Evolutionary conservation across 2,329 filamentous ascomycete species (phyloP).

Genomic region (Neophaeococcomyces aloes): DNA sequence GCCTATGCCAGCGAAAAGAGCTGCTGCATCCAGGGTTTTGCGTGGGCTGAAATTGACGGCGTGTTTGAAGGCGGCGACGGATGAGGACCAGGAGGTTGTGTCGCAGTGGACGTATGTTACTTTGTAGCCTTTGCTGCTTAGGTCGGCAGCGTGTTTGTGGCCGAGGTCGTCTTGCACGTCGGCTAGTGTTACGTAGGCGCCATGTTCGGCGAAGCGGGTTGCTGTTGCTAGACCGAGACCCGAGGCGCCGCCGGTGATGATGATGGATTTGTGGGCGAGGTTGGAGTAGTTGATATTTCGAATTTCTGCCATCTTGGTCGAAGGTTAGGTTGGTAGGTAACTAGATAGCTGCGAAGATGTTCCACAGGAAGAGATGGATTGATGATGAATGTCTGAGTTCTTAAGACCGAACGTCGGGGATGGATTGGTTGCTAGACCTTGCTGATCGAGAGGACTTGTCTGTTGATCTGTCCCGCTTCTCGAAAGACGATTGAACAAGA

Average conservation of each 20-base stretch:
- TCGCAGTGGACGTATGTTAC: slow-evolving; percentile 43
- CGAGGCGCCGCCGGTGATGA: slow-evolving; percentile 37
- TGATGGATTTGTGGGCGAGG: slow-evolving; percentile 33
- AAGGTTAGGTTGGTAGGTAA: neutral
- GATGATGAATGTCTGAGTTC: slow-evolving; percentile 26
- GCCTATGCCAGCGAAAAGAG: slow-evolving; percentile 23
- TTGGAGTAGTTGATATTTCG: slow-evolving; percentile 4
- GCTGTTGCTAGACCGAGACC: slow-evolving; percentile 21
- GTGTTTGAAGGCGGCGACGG: slow-evolving; percentile 52
- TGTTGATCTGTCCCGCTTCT: no score
- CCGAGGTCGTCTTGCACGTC: slow-evolving; percentile 7
- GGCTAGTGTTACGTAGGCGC: slow-evolving; percentile 11
- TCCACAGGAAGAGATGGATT: neutral
- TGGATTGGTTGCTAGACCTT: no score
- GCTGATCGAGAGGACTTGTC: no score
- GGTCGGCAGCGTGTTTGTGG: neutral
- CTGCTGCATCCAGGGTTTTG: slow-evolving; percentile 18
- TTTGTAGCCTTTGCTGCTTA: slow-evolving; percentile 7
- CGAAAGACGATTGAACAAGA: no score
- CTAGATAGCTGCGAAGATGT: neutral
- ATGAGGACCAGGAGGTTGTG: slow-evolving; percentile 55
- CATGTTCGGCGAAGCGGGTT: slow-evolving; percentile 13
- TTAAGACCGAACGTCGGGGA: no score
- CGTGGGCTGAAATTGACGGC: slow-evolving; percentile 44
- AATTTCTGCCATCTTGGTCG: slow-evolving; percentile 2